Evolutionary conservation across 2,329 filamentous ascomycete genomes (phyloP).

Genomic region (Hortaea werneckii): DNA sequence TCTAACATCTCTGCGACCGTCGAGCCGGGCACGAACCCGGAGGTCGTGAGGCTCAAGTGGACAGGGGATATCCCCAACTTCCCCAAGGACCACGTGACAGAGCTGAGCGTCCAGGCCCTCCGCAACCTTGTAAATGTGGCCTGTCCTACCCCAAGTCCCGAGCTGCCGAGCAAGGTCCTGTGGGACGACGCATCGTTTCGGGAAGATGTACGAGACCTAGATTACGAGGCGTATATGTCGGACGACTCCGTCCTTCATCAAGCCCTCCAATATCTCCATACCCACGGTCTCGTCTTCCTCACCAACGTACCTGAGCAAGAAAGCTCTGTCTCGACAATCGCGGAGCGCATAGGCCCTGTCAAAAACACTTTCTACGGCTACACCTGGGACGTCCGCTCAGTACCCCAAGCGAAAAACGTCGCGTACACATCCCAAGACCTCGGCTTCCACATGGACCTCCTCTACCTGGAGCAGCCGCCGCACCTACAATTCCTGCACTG

Average conservation of each 20-base stretch:
- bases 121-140: neutral
- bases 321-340: conserved; percentile 52
- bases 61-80: conserved; percentile 42
- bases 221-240: conserved; percentile 63
- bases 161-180: conserved; percentile 13
- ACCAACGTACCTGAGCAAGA: conserved; percentile 54
- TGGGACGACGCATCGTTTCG: conserved; percentile 41
- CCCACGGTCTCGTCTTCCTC: conserved; percentile 67
- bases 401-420: conserved; percentile 78
- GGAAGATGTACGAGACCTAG: conserved; percentile 46
- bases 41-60: conserved; percentile 46
- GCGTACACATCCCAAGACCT: conserved; percentile 74
- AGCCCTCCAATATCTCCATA: conserved; percentile 52
- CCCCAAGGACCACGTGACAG: conserved; percentile 31
- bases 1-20: conserved; percentile 32
- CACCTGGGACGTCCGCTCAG: conserved; percentile 80
- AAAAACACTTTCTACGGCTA: conserved; percentile 84
- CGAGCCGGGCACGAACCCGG: conserved; percentile 17
- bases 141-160: neutral
- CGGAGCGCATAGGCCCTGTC: conserved; percentile 62
- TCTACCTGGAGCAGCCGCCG: conserved; percentile 74
- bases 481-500: conserved; percentile 84
- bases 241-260: conserved; percentile 47
- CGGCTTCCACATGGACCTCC: conserved; percentile 84
- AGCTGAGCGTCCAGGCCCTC: conserved; percentile 13